Conservation (phyloP, 768 basidiomycete species). For the Inosperma sp. region DNA sequence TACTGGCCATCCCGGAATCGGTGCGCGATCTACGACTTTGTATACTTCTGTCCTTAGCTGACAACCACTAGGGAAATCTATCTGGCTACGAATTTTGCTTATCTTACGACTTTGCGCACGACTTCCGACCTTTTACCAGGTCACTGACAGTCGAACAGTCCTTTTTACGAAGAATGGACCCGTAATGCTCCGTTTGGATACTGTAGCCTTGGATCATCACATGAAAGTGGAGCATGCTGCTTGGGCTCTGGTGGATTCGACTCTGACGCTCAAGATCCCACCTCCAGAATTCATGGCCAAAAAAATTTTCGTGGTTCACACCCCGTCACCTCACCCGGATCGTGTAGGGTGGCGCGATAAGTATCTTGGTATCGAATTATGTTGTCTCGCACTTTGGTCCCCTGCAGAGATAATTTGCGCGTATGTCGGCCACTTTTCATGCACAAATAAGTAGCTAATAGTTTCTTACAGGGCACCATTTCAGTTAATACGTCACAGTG, state of each 20-base stretch:
- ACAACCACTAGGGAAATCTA: too few species aligned
- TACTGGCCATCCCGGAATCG: too few species aligned
- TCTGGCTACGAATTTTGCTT: too few species aligned
- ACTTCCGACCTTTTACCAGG: too few species aligned
- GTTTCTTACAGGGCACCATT: not conserved
- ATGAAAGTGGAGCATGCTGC: not conserved
- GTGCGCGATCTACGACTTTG: too few species aligned
- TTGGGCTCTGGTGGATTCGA: slow-evolving; percentile 1
- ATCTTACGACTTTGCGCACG: too few species aligned
- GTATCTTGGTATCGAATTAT: not conserved
- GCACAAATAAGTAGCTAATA: not conserved
- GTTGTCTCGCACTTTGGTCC: not conserved
- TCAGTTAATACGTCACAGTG: not conserved
- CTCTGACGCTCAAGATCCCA: not conserved
- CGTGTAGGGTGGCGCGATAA: not conserved
- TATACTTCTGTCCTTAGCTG: too few species aligned
- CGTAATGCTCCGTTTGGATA: too few species aligned
- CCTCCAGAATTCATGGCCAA: not conserved
- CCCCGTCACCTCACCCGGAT: not conserved
- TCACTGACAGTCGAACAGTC: too few species aligned
- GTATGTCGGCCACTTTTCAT: not conserved
- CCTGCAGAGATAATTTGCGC: not conserved
- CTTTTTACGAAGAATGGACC: too few species aligned
- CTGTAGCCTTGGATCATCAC: not conserved
- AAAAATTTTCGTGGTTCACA: not conserved